Base-by-base conservation (phyloP, 768 basidiomycete species). In the Lactarius hengduanensis region DNA sequence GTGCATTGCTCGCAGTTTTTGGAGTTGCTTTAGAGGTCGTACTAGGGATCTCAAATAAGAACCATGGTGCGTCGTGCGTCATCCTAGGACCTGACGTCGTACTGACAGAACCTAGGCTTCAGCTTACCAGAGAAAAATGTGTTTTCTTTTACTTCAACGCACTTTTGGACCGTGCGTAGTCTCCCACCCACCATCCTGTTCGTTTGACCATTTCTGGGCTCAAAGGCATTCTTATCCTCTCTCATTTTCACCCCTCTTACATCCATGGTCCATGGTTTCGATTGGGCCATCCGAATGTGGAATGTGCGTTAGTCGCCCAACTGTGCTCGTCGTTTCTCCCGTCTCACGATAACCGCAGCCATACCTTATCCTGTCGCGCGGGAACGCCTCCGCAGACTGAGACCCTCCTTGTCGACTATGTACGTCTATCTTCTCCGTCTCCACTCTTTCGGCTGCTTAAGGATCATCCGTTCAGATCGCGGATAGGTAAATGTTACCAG, bases 171-270 rank as follows among this genome's bases (percentile, higher is more conserved):
- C 76, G 73, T 81, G 77, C 71, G 84, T 16, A 26, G 26, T 26
- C 36, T 11, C 36, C 58, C 50, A 28, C n/a, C 22, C 26, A 20
- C 53, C 13, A 26, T 34, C 10, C 16, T n/a, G 8, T 36, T 18
- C 22, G 20, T 57, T 47, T 67, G 20, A 59, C 22, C 63, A 10
- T 36, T n/a, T 7, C 63, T 50, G 13, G 61, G 57, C 10, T 38
- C 11, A 16, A 59, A 88, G 87, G 81, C 85, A 0, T 87, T 88
- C 73, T 77, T 89, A 70, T 87, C 88, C 0, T 82, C 81, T 4
- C 71, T 82, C 28, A 30, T 82, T 20, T 78, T 88, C 32, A 69
- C 82, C 7, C 88, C 88, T 3, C 67, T 82, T 38, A 82, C 78
- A 0, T 76, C 78, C 62, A 74, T 83, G 50, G 86, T 85, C 81